Evolutionary conservation across 495 filamentous ascomycete species (phyloP).

Genomic region (Neurospora sp.): DNA sequence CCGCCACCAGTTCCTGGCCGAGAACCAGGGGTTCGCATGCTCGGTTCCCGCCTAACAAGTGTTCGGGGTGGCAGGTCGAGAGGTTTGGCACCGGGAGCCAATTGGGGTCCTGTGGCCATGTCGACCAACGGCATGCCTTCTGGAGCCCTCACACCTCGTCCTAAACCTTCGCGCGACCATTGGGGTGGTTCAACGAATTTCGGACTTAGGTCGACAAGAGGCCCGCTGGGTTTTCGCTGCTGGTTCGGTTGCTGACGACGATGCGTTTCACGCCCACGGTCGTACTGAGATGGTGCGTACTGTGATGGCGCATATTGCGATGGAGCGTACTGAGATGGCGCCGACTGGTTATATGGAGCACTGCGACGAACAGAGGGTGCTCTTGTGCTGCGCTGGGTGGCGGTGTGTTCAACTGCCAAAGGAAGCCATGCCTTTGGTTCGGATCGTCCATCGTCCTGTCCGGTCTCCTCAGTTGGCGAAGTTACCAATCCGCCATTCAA

Average conservation of each 20-base stretch:
- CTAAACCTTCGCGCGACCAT: slow-evolving; percentile 47
- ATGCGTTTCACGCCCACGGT: neutral
- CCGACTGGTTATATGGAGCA: slow-evolving; percentile 12
- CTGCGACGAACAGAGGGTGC: slow-evolving; percentile 5
- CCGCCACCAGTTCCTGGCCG: neutral
- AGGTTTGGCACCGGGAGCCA: neutral
- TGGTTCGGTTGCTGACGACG: slow-evolving; percentile 15
- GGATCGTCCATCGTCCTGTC: neutral
- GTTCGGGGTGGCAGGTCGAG: neutral
- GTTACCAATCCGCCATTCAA: slow-evolving; percentile 27
- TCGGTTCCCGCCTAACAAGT: neutral
- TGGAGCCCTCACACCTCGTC: slow-evolving; percentile 56
- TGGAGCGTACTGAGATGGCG: neutral
- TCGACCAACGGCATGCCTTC: slow-evolving; percentile 55
- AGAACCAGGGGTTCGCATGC: neutral
- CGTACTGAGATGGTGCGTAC: neutral
- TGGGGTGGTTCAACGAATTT: slow-evolving; percentile 68
- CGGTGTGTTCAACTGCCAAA: slow-evolving; percentile 34
- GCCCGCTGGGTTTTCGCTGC: slow-evolving; percentile 31
- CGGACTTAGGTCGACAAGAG: slow-evolving; percentile 68
- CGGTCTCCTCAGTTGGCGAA: neutral
- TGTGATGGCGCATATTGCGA: slow-evolving; percentile 1
- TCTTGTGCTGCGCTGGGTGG: slow-evolving; percentile 18
- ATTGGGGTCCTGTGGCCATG: slow-evolving; percentile 17
- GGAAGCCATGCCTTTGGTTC: slow-evolving; percentile 33